A percentile compares a stretch with the other conserved stretches of the same genome.
Evolutionary conservation across 768 basidiomycete species (phyloP).

Genomic region (Cystobasidiopsis lactophilus): DNA sequence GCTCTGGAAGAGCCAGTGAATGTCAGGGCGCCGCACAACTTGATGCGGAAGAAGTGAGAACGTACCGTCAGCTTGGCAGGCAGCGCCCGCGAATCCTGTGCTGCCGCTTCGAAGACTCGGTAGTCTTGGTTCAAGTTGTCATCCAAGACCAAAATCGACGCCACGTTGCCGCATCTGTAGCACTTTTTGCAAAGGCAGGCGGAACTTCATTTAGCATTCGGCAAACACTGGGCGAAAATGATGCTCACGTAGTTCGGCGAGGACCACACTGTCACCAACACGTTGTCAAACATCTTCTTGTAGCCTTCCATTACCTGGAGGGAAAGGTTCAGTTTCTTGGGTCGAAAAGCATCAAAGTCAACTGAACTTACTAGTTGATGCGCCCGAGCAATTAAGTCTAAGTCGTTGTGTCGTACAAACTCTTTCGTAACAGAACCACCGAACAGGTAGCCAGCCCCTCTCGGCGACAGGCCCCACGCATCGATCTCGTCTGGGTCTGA

Average conservation of each 20-base stretch:
- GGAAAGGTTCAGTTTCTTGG: background rate
- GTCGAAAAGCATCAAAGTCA: constrained; percentile 19
- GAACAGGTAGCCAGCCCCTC: constrained; percentile 88
- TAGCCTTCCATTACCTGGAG: constrained; percentile 26
- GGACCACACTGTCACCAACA: constrained; percentile 94
- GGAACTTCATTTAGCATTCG: constrained; percentile 32
- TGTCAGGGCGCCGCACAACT: background rate
- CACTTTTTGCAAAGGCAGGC: background rate
- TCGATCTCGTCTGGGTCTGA: constrained; percentile 92
- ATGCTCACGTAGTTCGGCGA: constrained; percentile 99
- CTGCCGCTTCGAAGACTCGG: constrained; percentile 81
- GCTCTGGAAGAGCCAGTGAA: background rate
- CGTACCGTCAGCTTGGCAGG: constrained; percentile 17
- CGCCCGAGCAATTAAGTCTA: constrained; percentile 86
- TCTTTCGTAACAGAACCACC: constrained; percentile 73
- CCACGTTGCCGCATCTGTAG: constrained; percentile 76
- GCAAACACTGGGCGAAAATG: too few relatives aligned
- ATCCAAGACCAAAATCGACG: constrained; percentile 80
- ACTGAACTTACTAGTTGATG: constrained; percentile 52
- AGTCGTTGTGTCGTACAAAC: constrained; percentile 74
- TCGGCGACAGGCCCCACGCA: constrained; percentile 93
- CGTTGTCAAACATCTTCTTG: constrained; percentile 88
- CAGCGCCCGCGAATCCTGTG: constrained; percentile 25
- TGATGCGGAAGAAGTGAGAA: constrained; percentile 16
- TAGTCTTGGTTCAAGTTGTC: constrained; percentile 84